Conservation (phyloP, 805 yeast genomes). For the Metschnikowia lochheadii region DNA sequence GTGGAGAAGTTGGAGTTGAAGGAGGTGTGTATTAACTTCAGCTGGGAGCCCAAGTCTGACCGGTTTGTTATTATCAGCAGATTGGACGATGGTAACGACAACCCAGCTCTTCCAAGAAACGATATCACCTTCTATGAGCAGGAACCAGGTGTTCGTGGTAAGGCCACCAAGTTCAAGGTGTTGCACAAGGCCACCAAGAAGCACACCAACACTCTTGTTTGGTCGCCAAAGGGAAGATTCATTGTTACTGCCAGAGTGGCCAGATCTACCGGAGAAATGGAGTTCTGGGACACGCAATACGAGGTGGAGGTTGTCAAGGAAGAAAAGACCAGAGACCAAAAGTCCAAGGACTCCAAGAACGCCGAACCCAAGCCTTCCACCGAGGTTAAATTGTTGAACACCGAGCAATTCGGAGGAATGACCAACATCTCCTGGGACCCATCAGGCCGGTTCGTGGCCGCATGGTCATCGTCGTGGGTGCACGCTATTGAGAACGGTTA, state of each 20-base stretch:
- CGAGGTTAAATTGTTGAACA: constrained; percentile 52
- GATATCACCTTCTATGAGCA: constrained; percentile 77
- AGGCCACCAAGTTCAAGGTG: constrained; percentile 51
- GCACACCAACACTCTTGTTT: constrained; percentile 66
- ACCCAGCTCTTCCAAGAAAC: constrained; percentile 64
- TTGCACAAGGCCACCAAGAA: constrained; percentile 58
- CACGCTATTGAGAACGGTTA: constrained; percentile 88
- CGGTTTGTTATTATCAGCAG: constrained; percentile 79
- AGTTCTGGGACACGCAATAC: constrained; percentile 81
- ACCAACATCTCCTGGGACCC: constrained; percentile 93
- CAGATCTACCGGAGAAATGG: constrained; percentile 59
- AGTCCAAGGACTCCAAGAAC: constrained; percentile 32
- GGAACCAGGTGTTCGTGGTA: constrained; percentile 52
- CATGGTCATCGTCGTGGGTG: constrained; percentile 83
- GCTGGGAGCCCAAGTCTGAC: constrained; percentile 94
- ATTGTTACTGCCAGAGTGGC: constrained; percentile 50
- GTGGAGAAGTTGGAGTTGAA: constrained; percentile 91
- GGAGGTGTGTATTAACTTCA: constrained; percentile 81
- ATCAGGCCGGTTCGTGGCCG: constrained; percentile 85
- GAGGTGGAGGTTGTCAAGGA: constrained; percentile 45
- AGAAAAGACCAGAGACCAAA: background rate
- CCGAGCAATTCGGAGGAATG: constrained; percentile 68
- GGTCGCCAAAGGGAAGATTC: constrained; percentile 94
- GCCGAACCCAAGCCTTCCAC: background rate
- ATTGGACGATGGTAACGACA: constrained; percentile 49